Conservation (phyloP, 2,329 filamentous ascomycete genomes). For the Cladosporium sp. region DNA sequence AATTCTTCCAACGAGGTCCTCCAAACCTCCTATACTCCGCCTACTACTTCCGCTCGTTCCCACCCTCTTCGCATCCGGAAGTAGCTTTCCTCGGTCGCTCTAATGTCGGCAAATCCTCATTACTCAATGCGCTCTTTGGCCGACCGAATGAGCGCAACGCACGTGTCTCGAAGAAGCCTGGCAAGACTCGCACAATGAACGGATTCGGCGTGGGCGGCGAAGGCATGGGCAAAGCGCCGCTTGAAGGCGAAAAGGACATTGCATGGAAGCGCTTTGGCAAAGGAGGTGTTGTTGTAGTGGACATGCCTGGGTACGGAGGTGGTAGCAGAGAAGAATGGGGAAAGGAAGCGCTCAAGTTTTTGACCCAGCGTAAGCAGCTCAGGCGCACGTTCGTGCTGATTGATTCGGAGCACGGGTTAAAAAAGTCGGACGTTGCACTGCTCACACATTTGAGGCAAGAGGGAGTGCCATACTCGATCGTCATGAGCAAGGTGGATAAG, state of each 20-base stretch:
- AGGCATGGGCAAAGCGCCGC: constrained; percentile 19
- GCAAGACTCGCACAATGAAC: constrained; percentile 63
- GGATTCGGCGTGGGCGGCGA: constrained; percentile 55
- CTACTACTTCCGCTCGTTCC: constrained; percentile 57
- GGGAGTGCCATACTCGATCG: constrained; percentile 60
- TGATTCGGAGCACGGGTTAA: constrained; percentile 60
- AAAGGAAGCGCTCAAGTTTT: constrained; percentile 63
- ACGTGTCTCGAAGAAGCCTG: constrained; percentile 56
- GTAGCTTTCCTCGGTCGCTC: constrained; percentile 65
- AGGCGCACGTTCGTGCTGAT: constrained; percentile 61
- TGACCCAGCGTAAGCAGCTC: constrained; percentile 59
- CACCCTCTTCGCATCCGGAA: constrained; percentile 53
- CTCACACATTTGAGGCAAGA: constrained; percentile 52
- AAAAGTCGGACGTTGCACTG: constrained; percentile 55
- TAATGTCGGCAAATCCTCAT: constrained; percentile 65
- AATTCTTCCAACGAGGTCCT: constrained; percentile 45
- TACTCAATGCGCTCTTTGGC: constrained; percentile 62
- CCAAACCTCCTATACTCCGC: constrained; percentile 58
- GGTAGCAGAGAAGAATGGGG: constrained; percentile 61
- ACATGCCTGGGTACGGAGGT: constrained; percentile 69
- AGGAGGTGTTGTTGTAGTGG: constrained; percentile 55
- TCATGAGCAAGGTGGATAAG: constrained; percentile 64
- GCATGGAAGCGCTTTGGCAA: constrained; percentile 37
- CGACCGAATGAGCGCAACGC: constrained; percentile 41
- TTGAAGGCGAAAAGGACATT: constrained; percentile 24